These are phyloP conservation scores for Colletotrichum brevisporum DNA, from an alignment of 2,329 filamentous ascomycete genomes.

Conservation along the genomic window DNA sequence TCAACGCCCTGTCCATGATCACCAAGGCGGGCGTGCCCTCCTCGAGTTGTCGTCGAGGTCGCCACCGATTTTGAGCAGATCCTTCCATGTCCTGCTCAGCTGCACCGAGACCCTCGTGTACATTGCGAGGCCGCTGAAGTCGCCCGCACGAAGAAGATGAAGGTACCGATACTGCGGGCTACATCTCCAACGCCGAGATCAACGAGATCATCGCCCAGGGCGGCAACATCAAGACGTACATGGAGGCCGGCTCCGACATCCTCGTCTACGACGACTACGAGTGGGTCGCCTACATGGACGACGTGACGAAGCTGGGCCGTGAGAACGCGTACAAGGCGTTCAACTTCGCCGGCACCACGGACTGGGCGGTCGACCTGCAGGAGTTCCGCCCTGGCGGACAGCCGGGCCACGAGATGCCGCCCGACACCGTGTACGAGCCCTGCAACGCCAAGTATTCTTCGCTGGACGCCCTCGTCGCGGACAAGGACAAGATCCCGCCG, in stretches of 20 bases:
- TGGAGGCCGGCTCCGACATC: conserved; percentile 40
- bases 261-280: conserved; percentile 44
- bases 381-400: conserved; percentile 1
- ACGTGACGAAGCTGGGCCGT: conserved; percentile 43
- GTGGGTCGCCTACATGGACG: conserved; percentile 46
- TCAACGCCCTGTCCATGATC: conserved; percentile 52
- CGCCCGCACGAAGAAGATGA: conserved; percentile 42
- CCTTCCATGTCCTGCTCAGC: no score
- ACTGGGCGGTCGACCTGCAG: conserved; percentile 45
- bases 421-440: neutral
- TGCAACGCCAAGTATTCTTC: neutral
- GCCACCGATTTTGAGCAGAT: no score
- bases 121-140: no score
- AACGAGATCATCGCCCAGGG: conserved; percentile 41
- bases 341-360: conserved; percentile 49
- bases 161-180: conserved; percentile 46
- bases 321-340: conserved; percentile 40
- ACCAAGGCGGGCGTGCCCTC: conserved; percentile 50
- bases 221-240: conserved; percentile 1
- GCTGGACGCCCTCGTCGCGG: neutral
- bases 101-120: conserved; percentile 41
- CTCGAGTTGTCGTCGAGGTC: conserved; percentile 50
- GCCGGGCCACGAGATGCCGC: neutral
- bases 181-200: conserved; percentile 49
- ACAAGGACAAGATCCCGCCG: conserved; percentile 8